Base-by-base conservation (phyloP, 345 rosid species). In the Gossypium longicalyx region DNA sequence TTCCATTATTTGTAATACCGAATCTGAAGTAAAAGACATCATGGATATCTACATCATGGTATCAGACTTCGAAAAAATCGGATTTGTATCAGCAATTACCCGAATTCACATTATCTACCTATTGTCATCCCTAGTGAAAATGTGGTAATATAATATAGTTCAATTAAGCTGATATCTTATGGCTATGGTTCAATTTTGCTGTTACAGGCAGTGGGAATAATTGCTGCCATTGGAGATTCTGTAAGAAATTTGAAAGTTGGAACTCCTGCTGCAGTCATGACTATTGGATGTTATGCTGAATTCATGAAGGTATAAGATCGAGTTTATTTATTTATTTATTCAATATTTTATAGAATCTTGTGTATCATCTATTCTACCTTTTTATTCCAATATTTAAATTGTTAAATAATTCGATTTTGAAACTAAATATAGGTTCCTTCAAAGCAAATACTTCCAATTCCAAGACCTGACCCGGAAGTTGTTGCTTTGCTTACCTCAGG, bases 401-500 rank as follows among this genome's bases (percentile, higher is more conserved):
- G 62, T 58, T 22, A 58, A 58, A 57, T 68, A 61, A 75, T 45
- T 58, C 65, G 44, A 71, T 70, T 13, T 58, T 54, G 12, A 71
- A 71, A 9, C 75, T 9, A 62, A 61, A 65, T 71, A 17, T 74
- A 93, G 98, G 94, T 93, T 72, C 83, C 85, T 63, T 80, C 93
- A 59, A 92, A 87, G 78, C 89, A 91, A 20, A 77, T 94, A 65
- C 95, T 94, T 82, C 91, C 97, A 60, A 91, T 94, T 70, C 87
- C 93, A 71, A 89, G 91, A 75, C 98, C 97, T 60, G 97, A 91
- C 72, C 95, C 98, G 25, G 97, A 94, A 86, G 97, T 90, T 78
- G 91, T 94, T 83, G 98, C 98, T 71, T 85, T 94, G 97, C 98
- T 94, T 83, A 94, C 98, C 74, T 94, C 98, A 16, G 98, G 98